Evolutionary conservation across 805 yeast genomes (phyloP), one percentile per base, ranked within the genome.

Genomic region (Priceomyces medius): DNA sequence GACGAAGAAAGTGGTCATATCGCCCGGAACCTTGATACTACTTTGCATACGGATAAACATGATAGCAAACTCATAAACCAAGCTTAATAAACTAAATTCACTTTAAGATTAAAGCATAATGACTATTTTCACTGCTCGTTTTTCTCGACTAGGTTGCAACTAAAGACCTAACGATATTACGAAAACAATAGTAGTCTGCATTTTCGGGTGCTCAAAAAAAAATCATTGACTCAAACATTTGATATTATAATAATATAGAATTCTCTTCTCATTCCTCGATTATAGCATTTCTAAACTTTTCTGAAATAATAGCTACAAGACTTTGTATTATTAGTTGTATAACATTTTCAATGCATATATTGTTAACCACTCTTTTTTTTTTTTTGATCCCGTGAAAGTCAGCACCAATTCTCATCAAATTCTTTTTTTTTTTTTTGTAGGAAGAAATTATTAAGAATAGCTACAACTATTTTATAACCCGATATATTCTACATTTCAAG

Each of bases 341-440:
- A 26, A 14, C n/a, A 14, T 26, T 26, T n/a, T 26, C 29, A 26
- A 26, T 10, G 14, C 29, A 26, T 26, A 6, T 10, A n/a, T 26
- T 26, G n/a, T 26, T 5, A n/a, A 12, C 10, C n/a, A n/a, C 14
- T 26, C n/a, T 12, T 26, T 14, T 14, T 26, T 12, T 8, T 12
- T 26, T 26, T 9, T 6, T 5, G 10, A 6, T 19, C 34, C 12
- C 34, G 34, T 31, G 34, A 31, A 17, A 31, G n/a, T 31, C 34
- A 31, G 12, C 20, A 7, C 14, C 31, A 7, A 28, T 16, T 12
- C 34, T 31, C 34, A 31, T 31, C 34, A 31, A 31, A 31, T 31
- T 31, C 13, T 31, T 28, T 28, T 28, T 28, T 28, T 28, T 28
- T 28, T 28, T 28, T 28, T 28, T 12, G 33, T n/a, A 8, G 9